These are phyloP conservation scores for Hymenotorrendiella dingleyae DNA, from an alignment of 2,329 filamentous ascomycete species.

Conservation along the genomic window DNA sequence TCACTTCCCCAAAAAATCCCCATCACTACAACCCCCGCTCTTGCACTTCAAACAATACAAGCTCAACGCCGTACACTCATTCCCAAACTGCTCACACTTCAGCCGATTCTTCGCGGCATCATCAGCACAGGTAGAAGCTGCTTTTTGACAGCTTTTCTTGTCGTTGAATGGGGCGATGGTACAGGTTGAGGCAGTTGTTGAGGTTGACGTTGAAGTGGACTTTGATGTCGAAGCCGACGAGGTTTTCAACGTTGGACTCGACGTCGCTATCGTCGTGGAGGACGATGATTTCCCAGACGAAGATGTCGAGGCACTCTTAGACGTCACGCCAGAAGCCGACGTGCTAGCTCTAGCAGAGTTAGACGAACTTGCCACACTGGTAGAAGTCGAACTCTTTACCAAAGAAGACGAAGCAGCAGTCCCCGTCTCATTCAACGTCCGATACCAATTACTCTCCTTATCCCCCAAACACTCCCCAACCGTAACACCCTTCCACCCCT, in stretches of 20 bases:
- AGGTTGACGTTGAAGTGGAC: background rate
- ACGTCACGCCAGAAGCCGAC: too few species aligned
- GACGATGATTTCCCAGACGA: background rate
- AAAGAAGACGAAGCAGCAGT: too few species aligned
- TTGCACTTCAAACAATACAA: too few species aligned
- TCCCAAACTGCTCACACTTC: too few species aligned
- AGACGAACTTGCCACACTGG: too few species aligned
- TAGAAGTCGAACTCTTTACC: too few species aligned
- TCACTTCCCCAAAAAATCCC: too few species aligned
- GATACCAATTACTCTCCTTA: conserved; percentile 36
- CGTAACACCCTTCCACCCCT: conserved; percentile 35
- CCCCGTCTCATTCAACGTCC: conserved; percentile 10
- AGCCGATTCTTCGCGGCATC: too few species aligned
- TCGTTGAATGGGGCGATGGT: conserved; percentile 4
- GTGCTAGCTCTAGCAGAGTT: too few species aligned
- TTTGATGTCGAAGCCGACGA: background rate
- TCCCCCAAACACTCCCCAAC: conserved; percentile 42
- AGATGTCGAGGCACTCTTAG: background rate
- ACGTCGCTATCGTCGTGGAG: background rate
- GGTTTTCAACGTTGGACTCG: background rate
- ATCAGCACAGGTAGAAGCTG: background rate
- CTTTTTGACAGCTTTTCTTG: background rate
- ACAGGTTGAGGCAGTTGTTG: background rate
- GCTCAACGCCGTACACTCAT: too few species aligned
- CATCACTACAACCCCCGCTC: too few species aligned